A percentile compares a stretch with the other conserved stretches of the same genome.
These are phyloP conservation scores for Fusarium fracticaudum DNA, from an alignment of 2,329 filamentous ascomycete species.

Conservation along the genomic window DNA sequence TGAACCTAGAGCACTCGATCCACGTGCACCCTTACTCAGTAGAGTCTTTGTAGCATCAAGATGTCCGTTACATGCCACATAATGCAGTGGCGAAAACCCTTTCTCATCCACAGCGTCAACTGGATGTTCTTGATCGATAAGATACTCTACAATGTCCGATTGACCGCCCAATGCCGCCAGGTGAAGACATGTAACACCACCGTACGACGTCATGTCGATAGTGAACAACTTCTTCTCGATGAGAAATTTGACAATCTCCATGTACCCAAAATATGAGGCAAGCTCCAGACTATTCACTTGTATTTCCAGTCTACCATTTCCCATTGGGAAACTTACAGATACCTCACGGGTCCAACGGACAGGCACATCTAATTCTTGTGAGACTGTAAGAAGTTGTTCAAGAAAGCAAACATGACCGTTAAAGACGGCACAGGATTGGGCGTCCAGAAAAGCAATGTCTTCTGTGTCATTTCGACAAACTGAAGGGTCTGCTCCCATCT, in stretches of 20 bases:
- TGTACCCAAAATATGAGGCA: accelerated
- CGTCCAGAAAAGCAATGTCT: accelerated
- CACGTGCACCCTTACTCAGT: too few relatives aligned
- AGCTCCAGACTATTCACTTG: too few relatives aligned
- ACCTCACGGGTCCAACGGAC: accelerated
- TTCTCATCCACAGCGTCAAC: accelerated
- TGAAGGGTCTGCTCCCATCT: too few relatives aligned
- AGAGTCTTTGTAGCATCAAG: too few relatives aligned
- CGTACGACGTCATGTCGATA: accelerated
- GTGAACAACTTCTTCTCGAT: too few relatives aligned
- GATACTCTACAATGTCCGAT: accelerated
- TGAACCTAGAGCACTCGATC: too few relatives aligned
- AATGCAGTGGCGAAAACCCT: accelerated
- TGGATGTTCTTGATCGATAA: too few relatives aligned
- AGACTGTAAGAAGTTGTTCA: too few relatives aligned
- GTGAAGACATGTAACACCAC: accelerated
- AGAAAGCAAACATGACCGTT: accelerated
- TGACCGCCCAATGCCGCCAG: too few relatives aligned
- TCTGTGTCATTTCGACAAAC: accelerated
- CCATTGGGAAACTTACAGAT: accelerated
- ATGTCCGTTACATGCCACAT: accelerated
- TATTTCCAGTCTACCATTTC: accelerated
- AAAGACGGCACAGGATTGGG: accelerated
- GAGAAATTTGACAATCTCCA: too few relatives aligned
- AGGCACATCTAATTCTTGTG: too few relatives aligned